Base-by-base conservation (phyloP, 176 grass and related monocot genomes). In the Hsuehochloa calcarea region DNA sequence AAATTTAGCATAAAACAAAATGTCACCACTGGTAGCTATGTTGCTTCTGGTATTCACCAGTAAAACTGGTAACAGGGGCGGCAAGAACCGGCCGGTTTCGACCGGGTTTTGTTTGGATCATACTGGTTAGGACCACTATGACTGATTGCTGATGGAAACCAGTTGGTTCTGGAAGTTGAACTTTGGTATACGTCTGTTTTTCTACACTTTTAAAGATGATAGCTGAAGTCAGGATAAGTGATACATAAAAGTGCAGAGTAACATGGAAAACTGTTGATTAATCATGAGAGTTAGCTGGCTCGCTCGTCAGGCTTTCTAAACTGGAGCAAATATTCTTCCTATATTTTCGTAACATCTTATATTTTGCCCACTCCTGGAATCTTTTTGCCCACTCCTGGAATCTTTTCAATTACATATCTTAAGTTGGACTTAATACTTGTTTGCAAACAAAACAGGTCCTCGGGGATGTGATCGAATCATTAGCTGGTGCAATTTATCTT, bases 401-500 rank as follows among this genome's bases (percentile, higher is more conserved):
- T 56, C 5, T 88, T 75, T 79, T 51, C 19, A 2, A 10, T 80
- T 50, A 1, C 22, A 19, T 60, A 5, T 25, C 31, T 74, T 56
- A 74, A 45, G 49, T 23, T 70, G 23, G 5, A 51, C 14, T 1
- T 39, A 44, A 43, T 64, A 13, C 37, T 55, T 58, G 13, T 82
- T 86, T 72, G 26, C 35, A 77, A 78, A 59, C 55, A 58, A 80
- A 78, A 61, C 86, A 97, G 94, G 94, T 97, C 12, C 86, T 97
- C 0, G 94, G 86, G 47, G 94, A 97, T 78, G 84, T 92, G 22
- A 67, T 91, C 19, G 92, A 97, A 79, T 97, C 92, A 29, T 87
- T 94, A 62, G 94, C 92, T 7, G 94, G 86, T 13, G 92, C 92
- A 23, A 92, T 97, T 47, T 97, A 92, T 79, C 45, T 94, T 17